These are phyloP conservation scores for Phytophthora idaei DNA, from an alignment of 352 stramenopile genomes.

Conservation along the genomic window DNA sequence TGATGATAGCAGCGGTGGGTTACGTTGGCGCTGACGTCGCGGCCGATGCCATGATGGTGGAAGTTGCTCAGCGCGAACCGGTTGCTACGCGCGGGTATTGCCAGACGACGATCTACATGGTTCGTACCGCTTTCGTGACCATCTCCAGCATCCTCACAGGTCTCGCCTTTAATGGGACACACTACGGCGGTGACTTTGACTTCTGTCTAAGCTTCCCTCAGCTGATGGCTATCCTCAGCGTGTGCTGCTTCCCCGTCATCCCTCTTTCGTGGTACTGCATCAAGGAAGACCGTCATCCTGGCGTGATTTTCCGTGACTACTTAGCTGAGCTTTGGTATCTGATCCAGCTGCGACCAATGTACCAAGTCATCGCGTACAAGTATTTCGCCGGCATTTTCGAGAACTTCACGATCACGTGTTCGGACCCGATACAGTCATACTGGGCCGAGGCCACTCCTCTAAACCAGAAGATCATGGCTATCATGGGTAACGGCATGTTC, in stretches of 20 bases:
- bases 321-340: slow-evolving; percentile 41
- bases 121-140: slow-evolving; percentile 46
- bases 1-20: slow-evolving; percentile 50
- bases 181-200: slow-evolving; percentile 56
- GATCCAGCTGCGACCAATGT: slow-evolving; percentile 41
- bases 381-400: slow-evolving; percentile 42
- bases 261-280: slow-evolving; percentile 55
- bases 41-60: slow-evolving; percentile 50
- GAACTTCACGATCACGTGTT: slow-evolving; percentile 36
- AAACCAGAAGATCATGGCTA: slow-evolving; percentile 37
- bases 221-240: slow-evolving; percentile 47
- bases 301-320: slow-evolving; percentile 41
- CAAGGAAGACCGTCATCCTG: slow-evolving; percentile 42
- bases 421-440: slow-evolving; percentile 32
- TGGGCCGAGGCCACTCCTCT: slow-evolving; percentile 38
- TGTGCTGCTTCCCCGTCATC: slow-evolving; percentile 44
- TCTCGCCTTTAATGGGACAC: slow-evolving; percentile 51
- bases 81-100: slow-evolving; percentile 30
- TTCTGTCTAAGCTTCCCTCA: slow-evolving; percentile 49
- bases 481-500: slow-evolving; percentile 41
- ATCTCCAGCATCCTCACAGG: slow-evolving; percentile 42
- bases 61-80: slow-evolving; percentile 40
- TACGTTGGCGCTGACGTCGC: slow-evolving; percentile 50
- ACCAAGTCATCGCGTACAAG: slow-evolving; percentile 49
- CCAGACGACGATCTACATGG: slow-evolving; percentile 40